Conservation (phyloP, 2,329 filamentous ascomycete species). For the Alternaria arbusti region DNA sequence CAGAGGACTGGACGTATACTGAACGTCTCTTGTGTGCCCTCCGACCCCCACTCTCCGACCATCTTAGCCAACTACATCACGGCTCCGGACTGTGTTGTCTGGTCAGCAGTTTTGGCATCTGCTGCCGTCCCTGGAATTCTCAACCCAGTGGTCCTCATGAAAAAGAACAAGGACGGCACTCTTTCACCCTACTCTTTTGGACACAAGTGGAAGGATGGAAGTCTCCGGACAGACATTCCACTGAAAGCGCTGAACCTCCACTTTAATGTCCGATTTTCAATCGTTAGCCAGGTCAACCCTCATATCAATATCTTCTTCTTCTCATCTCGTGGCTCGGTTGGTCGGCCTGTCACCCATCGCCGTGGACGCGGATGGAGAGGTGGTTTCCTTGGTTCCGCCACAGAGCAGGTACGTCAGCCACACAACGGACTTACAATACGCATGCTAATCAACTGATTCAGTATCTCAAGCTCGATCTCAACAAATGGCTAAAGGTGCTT, state of each 20-base stretch:
- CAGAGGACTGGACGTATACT: constrained; percentile 91
- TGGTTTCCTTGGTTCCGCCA: constrained; percentile 88
- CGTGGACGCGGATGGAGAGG: constrained; percentile 94
- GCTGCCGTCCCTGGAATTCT: constrained; percentile 95
- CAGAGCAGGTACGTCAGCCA: constrained; percentile 67
- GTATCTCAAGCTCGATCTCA: constrained; percentile 94
- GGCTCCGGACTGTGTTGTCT: constrained; percentile 95
- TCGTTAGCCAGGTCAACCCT: constrained; percentile 87
- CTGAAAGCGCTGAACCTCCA: constrained; percentile 92
- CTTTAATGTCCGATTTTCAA: constrained; percentile 98
- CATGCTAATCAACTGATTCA: background rate
- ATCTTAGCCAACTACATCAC: constrained; percentile 97
- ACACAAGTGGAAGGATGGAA: constrained; percentile 99
- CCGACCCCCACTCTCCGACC: constrained; percentile 89
- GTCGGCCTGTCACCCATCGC: constrained; percentile 91
- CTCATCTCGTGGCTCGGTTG: constrained; percentile 88
- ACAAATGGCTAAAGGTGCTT: constrained; percentile 96
- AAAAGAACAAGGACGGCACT: constrained; percentile 77
- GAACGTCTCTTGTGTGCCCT: constrained; percentile 94
- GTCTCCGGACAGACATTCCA: constrained; percentile 91
- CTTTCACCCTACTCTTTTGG: constrained; percentile 93
- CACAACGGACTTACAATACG: background rate
- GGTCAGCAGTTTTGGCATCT: constrained; percentile 93
- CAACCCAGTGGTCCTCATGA: constrained; percentile 92
- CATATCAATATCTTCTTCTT: constrained; percentile 99